phyloP scores from a whole-genome alignment of 371 early-diverging fungal genomes.

The Saksenaea oblongispora region DNA sequence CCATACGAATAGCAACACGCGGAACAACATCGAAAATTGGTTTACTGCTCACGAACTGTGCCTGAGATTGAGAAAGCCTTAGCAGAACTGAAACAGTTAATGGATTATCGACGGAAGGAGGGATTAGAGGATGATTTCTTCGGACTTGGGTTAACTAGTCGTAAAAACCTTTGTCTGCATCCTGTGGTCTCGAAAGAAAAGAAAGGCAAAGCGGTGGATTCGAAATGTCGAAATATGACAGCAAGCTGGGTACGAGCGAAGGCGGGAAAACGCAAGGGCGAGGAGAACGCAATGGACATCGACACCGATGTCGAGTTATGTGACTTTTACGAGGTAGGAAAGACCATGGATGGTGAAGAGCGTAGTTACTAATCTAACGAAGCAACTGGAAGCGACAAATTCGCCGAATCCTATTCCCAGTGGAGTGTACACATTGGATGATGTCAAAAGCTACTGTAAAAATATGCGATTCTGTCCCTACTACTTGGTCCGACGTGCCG shows the following conservation, averaged over 20 bases:
- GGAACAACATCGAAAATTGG: conserved; percentile 89
- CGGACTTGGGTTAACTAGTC: conserved; percentile 94
- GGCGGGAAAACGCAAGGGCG: conserved; percentile 46
- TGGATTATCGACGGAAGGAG: conserved; percentile 76
- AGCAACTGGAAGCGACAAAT: conserved; percentile 71
- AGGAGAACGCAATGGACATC: conserved; percentile 34
- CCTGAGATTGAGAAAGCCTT: conserved; percentile 99
- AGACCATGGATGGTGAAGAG: neutral
- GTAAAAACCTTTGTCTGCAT: conserved; percentile 97
- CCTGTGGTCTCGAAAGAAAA: conserved; percentile 83
- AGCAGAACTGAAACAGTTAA: conserved; percentile 92
- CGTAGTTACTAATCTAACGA: neutral
- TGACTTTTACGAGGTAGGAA: conserved; percentile 76
- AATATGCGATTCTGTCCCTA: conserved; percentile 92
- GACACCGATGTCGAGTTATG: conserved; percentile 70
- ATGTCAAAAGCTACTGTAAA: conserved; percentile 81
- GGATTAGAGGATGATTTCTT: conserved; percentile 83
- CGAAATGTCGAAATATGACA: conserved; percentile 89
- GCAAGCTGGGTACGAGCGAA: conserved; percentile 93
- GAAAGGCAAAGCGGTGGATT: conserved; percentile 87
- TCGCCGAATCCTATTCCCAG: conserved; percentile 73
- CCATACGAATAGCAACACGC: conserved; percentile 60
- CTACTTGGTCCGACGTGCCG: conserved; percentile 87
- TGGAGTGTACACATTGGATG: conserved; percentile 97
- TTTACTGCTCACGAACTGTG: conserved; percentile 99